Conservation (phyloP, 169 alveolate species). For the Plasmodium berghei region DNA sequence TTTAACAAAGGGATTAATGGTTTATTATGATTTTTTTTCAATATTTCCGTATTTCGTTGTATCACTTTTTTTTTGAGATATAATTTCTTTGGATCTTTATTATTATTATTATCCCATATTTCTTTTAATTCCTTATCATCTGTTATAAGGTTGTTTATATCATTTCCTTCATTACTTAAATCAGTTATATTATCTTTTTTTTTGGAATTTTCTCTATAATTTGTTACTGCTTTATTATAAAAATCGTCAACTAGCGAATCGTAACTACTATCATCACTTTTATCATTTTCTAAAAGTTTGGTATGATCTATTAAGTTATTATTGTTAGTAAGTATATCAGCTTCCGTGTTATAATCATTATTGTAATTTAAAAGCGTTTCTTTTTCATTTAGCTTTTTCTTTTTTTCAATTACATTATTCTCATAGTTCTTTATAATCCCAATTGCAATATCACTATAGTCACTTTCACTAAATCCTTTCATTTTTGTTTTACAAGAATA, state of each 20-base stretch:
- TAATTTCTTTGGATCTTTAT: constrained; percentile 5
- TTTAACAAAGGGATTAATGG: constrained; percentile 65
- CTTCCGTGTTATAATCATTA: constrained; percentile 7
- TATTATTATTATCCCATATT: not conserved
- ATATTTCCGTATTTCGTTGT: constrained; percentile 56
- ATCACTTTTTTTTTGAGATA: constrained; percentile 47
- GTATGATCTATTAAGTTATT: not conserved
- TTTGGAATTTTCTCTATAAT: not conserved
- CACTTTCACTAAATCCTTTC: constrained; percentile 18
- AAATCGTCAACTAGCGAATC: constrained; percentile 75
- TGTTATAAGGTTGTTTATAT: not conserved
- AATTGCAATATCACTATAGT: constrained; percentile 56
- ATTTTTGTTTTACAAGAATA: not conserved
- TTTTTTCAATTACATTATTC: not conserved
- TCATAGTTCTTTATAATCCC: constrained; percentile 35
- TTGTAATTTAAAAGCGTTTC: constrained; percentile 5
- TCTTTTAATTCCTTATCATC: not conserved
- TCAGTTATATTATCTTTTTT: not conserved
- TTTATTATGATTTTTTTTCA: constrained; percentile 32
- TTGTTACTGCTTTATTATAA: constrained; percentile 28
- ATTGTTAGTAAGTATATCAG: constrained; percentile 5
- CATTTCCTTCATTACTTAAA: not conserved
- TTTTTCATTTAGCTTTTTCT: constrained; percentile 9
- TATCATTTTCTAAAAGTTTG: not conserved
- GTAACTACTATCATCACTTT: constrained; percentile 49